Percentiles rank a stretch among this genome's conserved stretches.
These are phyloP conservation scores for Uronychia setigera DNA, from an alignment of 73 alveolate species.

Conservation along the genomic window DNA sequence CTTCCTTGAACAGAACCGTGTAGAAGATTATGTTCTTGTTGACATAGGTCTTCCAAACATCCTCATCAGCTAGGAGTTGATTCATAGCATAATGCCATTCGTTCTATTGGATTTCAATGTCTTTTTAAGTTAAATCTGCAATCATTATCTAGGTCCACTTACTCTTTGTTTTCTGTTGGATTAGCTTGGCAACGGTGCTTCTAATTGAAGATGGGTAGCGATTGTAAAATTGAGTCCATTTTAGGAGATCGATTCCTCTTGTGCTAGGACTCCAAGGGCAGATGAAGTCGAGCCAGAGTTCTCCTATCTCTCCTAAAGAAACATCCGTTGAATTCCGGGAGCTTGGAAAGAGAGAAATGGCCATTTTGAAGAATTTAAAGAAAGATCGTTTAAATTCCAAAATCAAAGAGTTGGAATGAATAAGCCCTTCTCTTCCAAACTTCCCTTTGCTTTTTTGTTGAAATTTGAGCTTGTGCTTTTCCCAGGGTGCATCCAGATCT, in stretches of 20 bases:
- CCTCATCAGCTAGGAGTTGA: neutral
- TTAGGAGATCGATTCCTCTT: neutral
- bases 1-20: neutral
- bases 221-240: neutral
- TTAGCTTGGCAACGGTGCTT: neutral
- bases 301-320: neutral
- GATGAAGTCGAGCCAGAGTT: neutral
- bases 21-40: neutral
- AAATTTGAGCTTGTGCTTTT: neutral
- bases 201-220: neutral
- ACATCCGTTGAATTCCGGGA: neutral
- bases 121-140: neutral
- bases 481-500: neutral
- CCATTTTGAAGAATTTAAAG: neutral
- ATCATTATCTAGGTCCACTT: no score
- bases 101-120: neutral
- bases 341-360: neutral
- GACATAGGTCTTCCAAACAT: neutral
- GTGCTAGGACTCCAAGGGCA: neutral
- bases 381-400: neutral
- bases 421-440: neutral
- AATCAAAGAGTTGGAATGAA: neutral
- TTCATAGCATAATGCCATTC: neutral
- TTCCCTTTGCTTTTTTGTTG: neutral
- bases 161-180: no score